Evolutionary conservation across 2,329 filamentous ascomycete genomes (phyloP).

Genomic region (Esteya vermicola): DNA sequence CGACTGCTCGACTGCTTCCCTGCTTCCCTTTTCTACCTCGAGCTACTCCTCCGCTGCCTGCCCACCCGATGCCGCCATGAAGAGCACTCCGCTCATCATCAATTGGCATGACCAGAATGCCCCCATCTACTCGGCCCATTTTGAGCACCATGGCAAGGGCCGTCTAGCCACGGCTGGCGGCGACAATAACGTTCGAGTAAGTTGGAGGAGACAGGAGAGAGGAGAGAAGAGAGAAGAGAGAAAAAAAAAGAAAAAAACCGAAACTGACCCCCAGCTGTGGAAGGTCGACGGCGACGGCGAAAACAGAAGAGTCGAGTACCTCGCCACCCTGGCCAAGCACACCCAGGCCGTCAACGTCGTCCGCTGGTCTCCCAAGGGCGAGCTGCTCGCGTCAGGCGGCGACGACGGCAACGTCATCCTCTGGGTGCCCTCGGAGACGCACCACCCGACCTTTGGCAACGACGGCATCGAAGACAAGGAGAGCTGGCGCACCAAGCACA

Average conservation of each 20-base stretch:
- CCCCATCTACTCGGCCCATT: constrained; percentile 94
- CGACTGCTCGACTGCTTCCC: background rate
- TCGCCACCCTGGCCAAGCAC: constrained; percentile 84
- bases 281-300: constrained; percentile 74
- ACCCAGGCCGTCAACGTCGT: constrained; percentile 98
- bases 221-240: too few species aligned
- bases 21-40: background rate
- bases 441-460: constrained; percentile 59
- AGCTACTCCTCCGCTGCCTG: background rate
- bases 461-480: constrained; percentile 88
- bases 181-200: constrained; percentile 88
- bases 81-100: constrained; percentile 89
- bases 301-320: constrained; percentile 77
- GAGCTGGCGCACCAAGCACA: constrained; percentile 91
- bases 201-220: constrained; percentile 15
- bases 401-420: constrained; percentile 95
- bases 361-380: constrained; percentile 85
- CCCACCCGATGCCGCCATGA: constrained; percentile 49
- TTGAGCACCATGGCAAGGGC: constrained; percentile 83
- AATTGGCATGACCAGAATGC: constrained; percentile 98
- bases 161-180: constrained; percentile 87
- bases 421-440: constrained; percentile 79
- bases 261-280: constrained; percentile 54
- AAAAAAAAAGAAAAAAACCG: too few species aligned
- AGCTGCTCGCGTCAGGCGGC: constrained; percentile 84